Evolutionary conservation across 225 moss, liverwort and hornwort species (phyloP).

Genomic region (Climacium dendroides): DNA sequence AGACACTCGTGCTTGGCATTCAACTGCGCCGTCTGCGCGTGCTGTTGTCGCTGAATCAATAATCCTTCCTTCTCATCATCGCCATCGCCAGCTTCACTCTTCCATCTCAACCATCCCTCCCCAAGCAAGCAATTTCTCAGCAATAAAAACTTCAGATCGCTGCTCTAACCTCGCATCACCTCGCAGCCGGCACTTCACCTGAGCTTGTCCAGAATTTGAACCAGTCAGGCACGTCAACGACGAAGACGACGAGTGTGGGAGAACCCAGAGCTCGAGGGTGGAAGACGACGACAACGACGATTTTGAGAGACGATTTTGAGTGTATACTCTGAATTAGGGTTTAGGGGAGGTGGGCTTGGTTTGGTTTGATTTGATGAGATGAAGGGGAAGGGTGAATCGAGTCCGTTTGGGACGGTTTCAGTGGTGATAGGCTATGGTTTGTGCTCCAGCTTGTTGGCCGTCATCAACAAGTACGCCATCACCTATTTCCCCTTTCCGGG

Average conservation of each 20-base stretch:
- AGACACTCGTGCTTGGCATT: not conserved
- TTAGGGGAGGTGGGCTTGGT: not conserved
- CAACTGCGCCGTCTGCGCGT: not conserved
- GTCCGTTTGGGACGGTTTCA: constrained; percentile 11
- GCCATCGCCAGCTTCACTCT: not conserved
- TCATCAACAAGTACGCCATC: constrained; percentile 65
- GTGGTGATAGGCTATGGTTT: constrained; percentile 43
- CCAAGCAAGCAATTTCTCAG: not conserved
- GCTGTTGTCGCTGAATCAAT: not conserved
- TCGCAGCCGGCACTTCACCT: not conserved
- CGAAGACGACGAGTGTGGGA: not conserved
- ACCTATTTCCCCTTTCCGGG: constrained; percentile 55
- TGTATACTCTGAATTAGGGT: not conserved
- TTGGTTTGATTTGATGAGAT: not conserved
- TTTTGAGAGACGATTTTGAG: not conserved
- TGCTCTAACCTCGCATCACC: no score
- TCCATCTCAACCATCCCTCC: not conserved
- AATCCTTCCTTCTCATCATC: not conserved
- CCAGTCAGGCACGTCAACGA: not conserved
- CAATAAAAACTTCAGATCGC: not conserved
- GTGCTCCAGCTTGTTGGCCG: constrained; percentile 42
- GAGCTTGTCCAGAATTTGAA: not conserved
- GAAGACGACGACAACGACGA: not conserved
- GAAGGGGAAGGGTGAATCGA: not conserved
- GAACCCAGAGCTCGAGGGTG: not conserved